phyloP scores from a whole-genome alignment of 1,139 yeast species.

The Zygosaccharomyces sapae region DNA sequence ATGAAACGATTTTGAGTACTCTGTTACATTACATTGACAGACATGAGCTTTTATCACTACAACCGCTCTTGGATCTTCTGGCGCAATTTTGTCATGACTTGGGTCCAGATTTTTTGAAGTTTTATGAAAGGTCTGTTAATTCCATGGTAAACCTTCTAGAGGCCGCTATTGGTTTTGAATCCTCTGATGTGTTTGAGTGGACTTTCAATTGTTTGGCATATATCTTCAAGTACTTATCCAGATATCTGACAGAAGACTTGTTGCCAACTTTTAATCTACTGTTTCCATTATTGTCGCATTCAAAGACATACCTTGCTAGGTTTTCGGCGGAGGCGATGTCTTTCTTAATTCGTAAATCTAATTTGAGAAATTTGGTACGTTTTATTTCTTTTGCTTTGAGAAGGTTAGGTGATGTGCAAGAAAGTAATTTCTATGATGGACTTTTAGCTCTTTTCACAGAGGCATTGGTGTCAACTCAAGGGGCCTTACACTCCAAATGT shows the following conservation, averaged over 20 bases:
- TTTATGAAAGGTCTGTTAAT: conserved; percentile 51
- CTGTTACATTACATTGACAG: conserved; percentile 48
- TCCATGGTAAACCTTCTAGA: conserved; percentile 48
- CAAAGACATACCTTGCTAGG: conserved; percentile 63
- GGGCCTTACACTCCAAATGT: conserved; percentile 71
- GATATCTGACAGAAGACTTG: conserved; percentile 57
- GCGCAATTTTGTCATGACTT: conserved; percentile 89
- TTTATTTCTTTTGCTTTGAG: conserved; percentile 51
- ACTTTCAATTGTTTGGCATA: conserved; percentile 82
- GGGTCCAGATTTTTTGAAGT: conserved; percentile 84
- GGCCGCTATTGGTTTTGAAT: conserved; percentile 52
- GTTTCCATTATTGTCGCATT: conserved; percentile 58
- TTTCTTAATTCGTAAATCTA: conserved; percentile 70
- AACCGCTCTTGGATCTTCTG: conserved; percentile 74
- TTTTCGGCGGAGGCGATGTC: conserved; percentile 91
- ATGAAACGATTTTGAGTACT: conserved; percentile 53
- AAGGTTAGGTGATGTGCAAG: conserved; percentile 42
- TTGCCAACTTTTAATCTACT: conserved; percentile 63
- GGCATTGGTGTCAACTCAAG: conserved; percentile 68
- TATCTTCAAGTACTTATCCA: conserved; percentile 78
- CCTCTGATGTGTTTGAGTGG: conserved; percentile 60
- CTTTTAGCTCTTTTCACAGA: conserved; percentile 64
- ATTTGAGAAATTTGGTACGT: conserved; percentile 43
- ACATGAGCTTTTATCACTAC: conserved; percentile 68
- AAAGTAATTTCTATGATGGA: conserved; percentile 50